Conservation (phyloP, 352 stramenopile genomes). For the Pythium plurisporium region DNA sequence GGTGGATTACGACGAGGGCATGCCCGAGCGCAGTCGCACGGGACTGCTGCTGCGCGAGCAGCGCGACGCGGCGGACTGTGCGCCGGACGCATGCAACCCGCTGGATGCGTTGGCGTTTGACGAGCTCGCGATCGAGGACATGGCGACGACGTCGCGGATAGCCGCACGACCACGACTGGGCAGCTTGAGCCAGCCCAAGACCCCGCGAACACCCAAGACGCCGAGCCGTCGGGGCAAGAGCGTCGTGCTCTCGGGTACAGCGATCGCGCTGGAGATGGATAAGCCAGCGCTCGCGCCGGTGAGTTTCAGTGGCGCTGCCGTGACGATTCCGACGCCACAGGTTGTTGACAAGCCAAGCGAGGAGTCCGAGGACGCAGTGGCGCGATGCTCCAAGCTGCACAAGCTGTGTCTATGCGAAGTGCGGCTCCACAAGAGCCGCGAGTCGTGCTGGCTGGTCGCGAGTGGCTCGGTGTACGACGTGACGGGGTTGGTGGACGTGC, state of each 20-base stretch:
- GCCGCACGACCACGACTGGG: constrained; percentile 10
- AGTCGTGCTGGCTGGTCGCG: constrained; percentile 96
- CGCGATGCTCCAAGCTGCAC: constrained; percentile 49
- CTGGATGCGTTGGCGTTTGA: constrained; percentile 24
- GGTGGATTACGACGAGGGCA: constrained; percentile 55
- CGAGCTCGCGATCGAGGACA: constrained; percentile 13
- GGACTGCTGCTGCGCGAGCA: constrained; percentile 13
- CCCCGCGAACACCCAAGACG: constrained; percentile 1
- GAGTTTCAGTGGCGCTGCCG: neutral
- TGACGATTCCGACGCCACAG: no score
- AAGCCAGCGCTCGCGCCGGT: neutral
- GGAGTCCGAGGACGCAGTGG: neutral
- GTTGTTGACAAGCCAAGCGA: neutral
- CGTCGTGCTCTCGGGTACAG: constrained; percentile 4
- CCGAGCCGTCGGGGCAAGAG: constrained; percentile 20
- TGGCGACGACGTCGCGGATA: constrained; percentile 3
- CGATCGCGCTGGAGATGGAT: neutral
- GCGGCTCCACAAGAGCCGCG: constrained; percentile 77
- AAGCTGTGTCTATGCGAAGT: constrained; percentile 82
- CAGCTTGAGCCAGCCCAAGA: constrained; percentile 11
- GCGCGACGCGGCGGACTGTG: constrained; percentile 29
- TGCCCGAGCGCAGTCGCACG: constrained; percentile 15
- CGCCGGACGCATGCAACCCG: constrained; percentile 37
- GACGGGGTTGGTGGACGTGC: constrained; percentile 63
- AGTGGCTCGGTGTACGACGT: constrained; percentile 82